These are phyloP conservation scores for Eremothecium sinecaudum DNA, from an alignment of 1,139 yeast species.

Conservation along the genomic window DNA sequence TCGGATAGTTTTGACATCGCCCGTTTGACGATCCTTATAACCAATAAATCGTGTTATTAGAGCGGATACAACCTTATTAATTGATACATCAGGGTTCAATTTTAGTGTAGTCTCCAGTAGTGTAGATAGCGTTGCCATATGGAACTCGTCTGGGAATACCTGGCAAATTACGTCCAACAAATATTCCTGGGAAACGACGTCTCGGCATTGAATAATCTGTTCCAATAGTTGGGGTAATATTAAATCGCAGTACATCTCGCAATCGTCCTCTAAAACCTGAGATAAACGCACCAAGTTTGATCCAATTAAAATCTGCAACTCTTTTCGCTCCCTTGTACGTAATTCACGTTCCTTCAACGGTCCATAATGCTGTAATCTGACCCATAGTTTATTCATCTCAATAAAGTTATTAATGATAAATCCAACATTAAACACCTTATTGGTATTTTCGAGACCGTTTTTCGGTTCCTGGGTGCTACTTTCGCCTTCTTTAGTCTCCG, in stretches of 20 bases:
- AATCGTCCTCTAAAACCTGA: conserved; percentile 67
- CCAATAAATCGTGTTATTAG: conserved; percentile 67
- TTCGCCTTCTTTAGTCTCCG: conserved; percentile 8
- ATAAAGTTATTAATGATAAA: conserved; percentile 80
- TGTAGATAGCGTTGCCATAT: conserved; percentile 59
- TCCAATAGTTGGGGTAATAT: conserved; percentile 77
- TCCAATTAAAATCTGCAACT: conserved; percentile 85
- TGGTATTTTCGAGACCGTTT: not conserved
- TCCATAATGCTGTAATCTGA: conserved; percentile 90
- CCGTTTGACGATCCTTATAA: conserved; percentile 37
- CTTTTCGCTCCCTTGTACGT: conserved; percentile 72
- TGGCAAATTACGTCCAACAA: conserved; percentile 83
- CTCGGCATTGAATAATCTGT: conserved; percentile 88
- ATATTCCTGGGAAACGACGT: conserved; percentile 85
- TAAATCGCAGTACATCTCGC: conserved; percentile 46
- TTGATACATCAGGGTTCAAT: conserved; percentile 60
- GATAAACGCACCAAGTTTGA: conserved; percentile 83
- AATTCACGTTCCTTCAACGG: conserved; percentile 74
- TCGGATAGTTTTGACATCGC: conserved; percentile 11
- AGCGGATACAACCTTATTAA: conserved; percentile 57
- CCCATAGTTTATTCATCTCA: conserved; percentile 98
- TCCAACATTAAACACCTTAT: conserved; percentile 41
- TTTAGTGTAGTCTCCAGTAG: conserved; percentile 58
- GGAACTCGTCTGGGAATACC: conserved; percentile 91
- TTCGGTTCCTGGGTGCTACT: not conserved